Evolutionary conservation across 2,329 filamentous ascomycete genomes (phyloP), one percentile per base, ranked within the genome.

Genomic region (Exserohilum turcica): DNA sequence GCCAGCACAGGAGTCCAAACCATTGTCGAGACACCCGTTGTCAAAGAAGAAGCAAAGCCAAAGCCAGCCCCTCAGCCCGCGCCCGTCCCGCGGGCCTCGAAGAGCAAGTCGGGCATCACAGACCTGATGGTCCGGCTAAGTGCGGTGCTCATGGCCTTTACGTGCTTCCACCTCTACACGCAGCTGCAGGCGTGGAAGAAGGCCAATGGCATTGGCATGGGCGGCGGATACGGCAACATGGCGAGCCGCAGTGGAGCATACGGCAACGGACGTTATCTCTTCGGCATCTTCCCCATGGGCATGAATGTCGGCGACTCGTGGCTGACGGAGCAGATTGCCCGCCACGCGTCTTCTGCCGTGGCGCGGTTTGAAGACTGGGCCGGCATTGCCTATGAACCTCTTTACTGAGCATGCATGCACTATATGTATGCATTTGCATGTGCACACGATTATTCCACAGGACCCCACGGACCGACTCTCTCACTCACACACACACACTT

Each of bases 181-280:
- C 46, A 61, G 28, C 36, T 63, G 2, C 40, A 56, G n/a, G 43
- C 43, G 13, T 58, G 53, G 52, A 45, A 56, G 21, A 48, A 33
- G 5, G 59, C 59, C 19, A 64, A 63, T 33, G 56, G 52, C 43
- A 18, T 47, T 19, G 54, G 51, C 5, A 43, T 43, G 24, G 47
- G 51, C 8, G 54, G 57, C 15, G 64, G 60, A 8, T 59, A 56
- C 43, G 38, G 50, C n/a, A 53, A 49, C 27, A 28, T 42, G 5
- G 51, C 51, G 37, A 49, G 28, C 8, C 51, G 51, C 19, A 39
- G 45, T 18, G 51, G 51, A 12, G 51, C 51, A 19, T 49, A 49
- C 19, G 64, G 64, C 32, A 62, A 64, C 28, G 62, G 60, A 0
- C 60, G 62, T 40, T 40, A 64, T 31, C 47, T 66, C 28, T 54